Conservation (phyloP, 768 basidiomycete species). For the Termitomyces sp. region DNA sequence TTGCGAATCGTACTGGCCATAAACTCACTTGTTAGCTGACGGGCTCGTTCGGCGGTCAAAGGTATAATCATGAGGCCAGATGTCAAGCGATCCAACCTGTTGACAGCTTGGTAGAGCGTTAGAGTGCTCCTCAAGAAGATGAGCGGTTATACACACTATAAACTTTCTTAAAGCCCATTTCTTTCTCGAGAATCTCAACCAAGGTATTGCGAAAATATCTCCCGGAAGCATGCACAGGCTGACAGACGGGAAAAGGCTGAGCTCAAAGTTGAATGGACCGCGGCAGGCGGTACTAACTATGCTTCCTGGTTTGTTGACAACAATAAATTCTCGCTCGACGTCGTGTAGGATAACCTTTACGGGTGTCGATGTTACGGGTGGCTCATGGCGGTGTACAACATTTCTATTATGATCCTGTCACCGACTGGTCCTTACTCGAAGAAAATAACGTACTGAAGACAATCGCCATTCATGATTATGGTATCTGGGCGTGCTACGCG, state of each 20-base stretch:
- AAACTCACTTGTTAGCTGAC: conserved; percentile 75
- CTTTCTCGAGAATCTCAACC: conserved; percentile 77
- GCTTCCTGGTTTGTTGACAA: conserved; percentile 95
- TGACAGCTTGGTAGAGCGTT: conserved; percentile 63
- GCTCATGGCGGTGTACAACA: conserved; percentile 94
- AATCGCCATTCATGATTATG: conserved; percentile 80
- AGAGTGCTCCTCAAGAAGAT: neutral
- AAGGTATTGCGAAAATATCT: conserved; percentile 87
- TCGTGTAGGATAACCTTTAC: conserved; percentile 79
- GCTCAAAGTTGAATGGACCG: conserved; percentile 3
- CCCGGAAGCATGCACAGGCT: conserved; percentile 93
- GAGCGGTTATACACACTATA: conserved; percentile 58
- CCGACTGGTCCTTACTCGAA: neutral
- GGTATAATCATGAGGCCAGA: conserved; percentile 95
- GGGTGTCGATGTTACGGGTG: conserved; percentile 82
- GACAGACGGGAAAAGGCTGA: conserved; percentile 6
- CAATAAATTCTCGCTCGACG: conserved; percentile 74
- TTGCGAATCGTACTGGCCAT: conserved; percentile 77
- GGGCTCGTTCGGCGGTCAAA: conserved; percentile 62
- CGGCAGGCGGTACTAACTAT: conserved; percentile 60
- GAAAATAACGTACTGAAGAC: conserved; percentile 66
- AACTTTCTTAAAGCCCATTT: conserved; percentile 76
- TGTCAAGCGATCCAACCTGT: conserved; percentile 90
- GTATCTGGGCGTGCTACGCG: conserved; percentile 73
- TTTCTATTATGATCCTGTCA: conserved; percentile 48